A percentile compares a stretch with the other conserved stretches of the same genome.
phyloP scores from a whole-genome alignment of 306 rosid genomes.

The Castanospermum australe region DNA sequence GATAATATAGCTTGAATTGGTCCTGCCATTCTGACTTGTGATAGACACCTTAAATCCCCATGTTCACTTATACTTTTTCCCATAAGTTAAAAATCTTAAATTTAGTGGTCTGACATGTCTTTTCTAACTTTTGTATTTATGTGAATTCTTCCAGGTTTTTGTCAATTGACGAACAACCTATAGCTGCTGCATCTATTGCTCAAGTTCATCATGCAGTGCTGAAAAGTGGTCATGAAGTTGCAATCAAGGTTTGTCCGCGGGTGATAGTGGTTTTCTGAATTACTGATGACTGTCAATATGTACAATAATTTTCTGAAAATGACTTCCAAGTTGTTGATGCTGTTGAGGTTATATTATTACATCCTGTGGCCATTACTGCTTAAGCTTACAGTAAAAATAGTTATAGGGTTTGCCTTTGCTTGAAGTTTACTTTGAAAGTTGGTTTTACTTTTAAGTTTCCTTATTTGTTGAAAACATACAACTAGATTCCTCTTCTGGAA shows the following conservation, averaged over 20 bases:
- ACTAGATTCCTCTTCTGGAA: neutral
- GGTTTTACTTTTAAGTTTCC: neutral
- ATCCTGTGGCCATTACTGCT: neutral
- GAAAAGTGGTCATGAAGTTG: constrained; percentile 73
- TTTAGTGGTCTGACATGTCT: neutral
- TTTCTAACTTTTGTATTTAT: constrained; percentile 5
- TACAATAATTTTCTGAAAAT: constrained; percentile 9
- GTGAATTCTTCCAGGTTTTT: constrained; percentile 60
- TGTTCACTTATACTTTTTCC: neutral
- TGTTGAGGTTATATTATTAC: neutral
- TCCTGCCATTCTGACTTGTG: neutral
- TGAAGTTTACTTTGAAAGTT: neutral
- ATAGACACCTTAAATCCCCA: neutral
- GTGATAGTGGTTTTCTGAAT: constrained; percentile 11
- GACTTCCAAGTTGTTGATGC: neutral
- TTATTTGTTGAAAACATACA: neutral
- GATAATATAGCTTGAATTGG: neutral
- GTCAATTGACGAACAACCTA: constrained; percentile 75
- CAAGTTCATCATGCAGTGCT: constrained; percentile 82
- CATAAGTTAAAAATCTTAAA: neutral
- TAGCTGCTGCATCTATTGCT: constrained; percentile 95
- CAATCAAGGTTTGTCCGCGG: constrained; percentile 73
- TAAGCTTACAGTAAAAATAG: neutral
- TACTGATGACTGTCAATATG: constrained; percentile 11
- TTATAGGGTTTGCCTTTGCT: neutral